phyloP scores from a whole-genome alignment of 257 asterid species.

The Primulina tabacum region DNA sequence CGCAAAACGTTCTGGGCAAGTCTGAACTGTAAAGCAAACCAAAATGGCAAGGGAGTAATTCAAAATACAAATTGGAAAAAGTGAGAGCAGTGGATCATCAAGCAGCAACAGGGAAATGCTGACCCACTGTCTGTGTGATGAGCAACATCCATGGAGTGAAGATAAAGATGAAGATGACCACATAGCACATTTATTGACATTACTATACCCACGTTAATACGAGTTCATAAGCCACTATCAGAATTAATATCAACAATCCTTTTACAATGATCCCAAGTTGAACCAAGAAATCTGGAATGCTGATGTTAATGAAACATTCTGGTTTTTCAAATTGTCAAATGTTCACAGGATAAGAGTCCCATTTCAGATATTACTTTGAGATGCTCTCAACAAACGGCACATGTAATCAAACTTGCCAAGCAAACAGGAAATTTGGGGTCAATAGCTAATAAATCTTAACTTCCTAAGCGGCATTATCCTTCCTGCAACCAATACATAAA shows the following conservation, averaged over 20 bases:
- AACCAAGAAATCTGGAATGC: not conserved
- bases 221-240: not conserved
- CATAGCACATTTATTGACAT: not conserved
- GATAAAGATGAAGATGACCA: slow-evolving; percentile 9
- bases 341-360: not conserved
- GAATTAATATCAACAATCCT: not conserved
- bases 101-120: not conserved
- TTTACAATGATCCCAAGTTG: not conserved
- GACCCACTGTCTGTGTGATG: not conserved
- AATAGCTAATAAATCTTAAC: not conserved
- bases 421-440: not conserved
- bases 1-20: slow-evolving; percentile 46
- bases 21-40: slow-evolving; percentile 47
- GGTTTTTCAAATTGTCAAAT: no score
- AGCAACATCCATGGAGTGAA: slow-evolving; percentile 34
- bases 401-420: not conserved
- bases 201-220: not conserved
- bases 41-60: slow-evolving; percentile 11
- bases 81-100: not conserved
- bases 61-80: not conserved
- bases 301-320: not conserved
- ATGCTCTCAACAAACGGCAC: not conserved
- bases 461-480: not conserved
- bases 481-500: not conserved
- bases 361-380: not conserved